Evolutionary conservation across 169 alveolate genomes (phyloP), one percentile per base, ranked within the genome.

Genomic region (Eimeria falciformis): DNA sequence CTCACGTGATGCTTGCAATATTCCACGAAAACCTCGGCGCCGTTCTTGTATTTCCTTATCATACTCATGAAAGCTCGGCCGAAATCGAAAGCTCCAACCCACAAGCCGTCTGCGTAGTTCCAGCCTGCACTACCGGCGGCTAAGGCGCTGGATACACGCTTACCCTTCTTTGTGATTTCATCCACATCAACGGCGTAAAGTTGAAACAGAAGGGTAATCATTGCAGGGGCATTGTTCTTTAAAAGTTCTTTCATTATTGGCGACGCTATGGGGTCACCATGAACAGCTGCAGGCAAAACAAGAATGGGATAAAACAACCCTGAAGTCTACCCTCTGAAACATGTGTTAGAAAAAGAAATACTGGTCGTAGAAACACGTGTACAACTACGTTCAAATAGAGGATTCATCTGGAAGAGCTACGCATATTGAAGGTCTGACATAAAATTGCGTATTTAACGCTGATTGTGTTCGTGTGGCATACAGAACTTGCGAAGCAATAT

Each of bases 201-300:
- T 89, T 89, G 93, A 71, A 89, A 89, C 9, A 89, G 83, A 27
- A 89, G 73, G 18, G 90, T 89, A 62, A 89, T 75, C 93, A 89
- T 89, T 33, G 85, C 93, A 17, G 89, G 82, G 0, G 89, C 83
- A 23, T 58, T 50, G 4, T 68, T 69, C 40, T 62, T 53, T 9
- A 89, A 66, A 69, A 89, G 71, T 40, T 89, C 93, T 25, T 89
- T 79, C 40, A 89, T 33, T n/a, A 89, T 25, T 33, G 65, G 71
- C 55, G 55, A 47, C 29, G 89, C 93, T 40, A 73, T 62, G 56
- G 83, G 75, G 50, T 89, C 93, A 40, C 77, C 77, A 33, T 89
- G 93, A 21, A 89, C 45, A 12, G 81, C 89, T 66, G 85, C 18
- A 58, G 5, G 12, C 65, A 29, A 29, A 73, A 18, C 86, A 25